Base-by-base conservation (phyloP, 2,329 filamentous ascomycete genomes). In the Raffaelea arxii region DNA sequence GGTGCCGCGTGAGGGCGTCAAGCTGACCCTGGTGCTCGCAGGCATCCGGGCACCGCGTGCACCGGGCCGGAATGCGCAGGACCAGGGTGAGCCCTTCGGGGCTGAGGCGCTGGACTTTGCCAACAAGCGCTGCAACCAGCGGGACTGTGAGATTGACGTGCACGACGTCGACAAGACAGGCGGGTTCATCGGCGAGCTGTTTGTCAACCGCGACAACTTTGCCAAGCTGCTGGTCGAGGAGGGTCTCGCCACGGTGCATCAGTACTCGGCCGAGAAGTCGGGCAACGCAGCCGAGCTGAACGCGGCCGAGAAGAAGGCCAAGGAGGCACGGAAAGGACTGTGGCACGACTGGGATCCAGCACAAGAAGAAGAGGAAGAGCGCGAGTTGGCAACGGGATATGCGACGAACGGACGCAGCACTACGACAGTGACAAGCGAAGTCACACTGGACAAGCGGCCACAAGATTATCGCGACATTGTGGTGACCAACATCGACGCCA, bases 311-410 rank as follows among this genome's bases (percentile, higher is more conserved):
- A 74, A 86, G 66, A 82, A 78, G 58, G 92, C 92, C 41, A 97
- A 98, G 72, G 87, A 94, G 56, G 85, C 73, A 24, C 78, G 82
- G 51, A 95, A 90, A 69, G 87, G 86, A 41, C 63, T 97, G 55
- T 98, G 92, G 91, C 82, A 91, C 54, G 82, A 94, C 67, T 97
- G 88, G 80, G 89, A 96, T 61, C 91, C 92, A 9, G 87, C 84
- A 25, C 80, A 92, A 61, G 91, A 77, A 50, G 75, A 72, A 30
- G 73, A 74, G 38, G 68, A 71, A 6, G 70, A 65, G 41, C 65
- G 72, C 18, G 78, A 82, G 48, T 51, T 59, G 23, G 78, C 82
- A 49, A 52, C 60, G 30, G 64, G n/a, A 25, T n/a, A n/a, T n/a
- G 39, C 12, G 27, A 21, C 41, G 9, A 60, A 66, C 3, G 71